Evolutionary conservation across 768 basidiomycete genomes (phyloP).

Genomic region (Russula sp.): DNA sequence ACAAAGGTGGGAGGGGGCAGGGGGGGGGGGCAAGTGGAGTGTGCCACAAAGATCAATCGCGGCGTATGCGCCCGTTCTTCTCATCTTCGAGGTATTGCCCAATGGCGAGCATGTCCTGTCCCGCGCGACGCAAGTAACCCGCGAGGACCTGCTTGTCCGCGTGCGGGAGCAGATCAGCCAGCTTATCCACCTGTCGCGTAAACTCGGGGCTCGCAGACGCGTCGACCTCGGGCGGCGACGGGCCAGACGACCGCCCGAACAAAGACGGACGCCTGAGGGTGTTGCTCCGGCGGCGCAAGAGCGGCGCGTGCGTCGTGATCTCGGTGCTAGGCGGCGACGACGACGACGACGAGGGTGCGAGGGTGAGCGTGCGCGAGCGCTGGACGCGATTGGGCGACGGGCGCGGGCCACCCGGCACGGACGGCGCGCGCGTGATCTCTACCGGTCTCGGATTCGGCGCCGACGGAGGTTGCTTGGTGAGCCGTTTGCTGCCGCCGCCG

Average conservation of each 20-base stretch:
- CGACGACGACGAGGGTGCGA: constrained; percentile 22
- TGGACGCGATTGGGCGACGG: constrained; percentile 54
- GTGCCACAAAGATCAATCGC: constrained; percentile 24
- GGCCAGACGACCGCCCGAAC: constrained; percentile 26
- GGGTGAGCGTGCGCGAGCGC: constrained; percentile 63
- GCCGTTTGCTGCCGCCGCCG: constrained; percentile 3
- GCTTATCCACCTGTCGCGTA: constrained; percentile 60
- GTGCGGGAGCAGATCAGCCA: constrained; percentile 64
- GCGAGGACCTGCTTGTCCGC: constrained; percentile 63
- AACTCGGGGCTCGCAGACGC: constrained; percentile 41
- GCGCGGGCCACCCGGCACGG: constrained; percentile 70
- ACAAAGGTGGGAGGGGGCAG: constrained; percentile 2
- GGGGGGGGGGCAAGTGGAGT: constrained; percentile 8
- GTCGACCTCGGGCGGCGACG: constrained; percentile 5
- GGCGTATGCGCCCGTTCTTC: constrained; percentile 58
- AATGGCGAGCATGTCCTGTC: constrained; percentile 80
- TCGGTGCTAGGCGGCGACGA: constrained; percentile 31
- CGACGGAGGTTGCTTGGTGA: constrained; percentile 36
- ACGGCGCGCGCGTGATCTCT: constrained; percentile 38
- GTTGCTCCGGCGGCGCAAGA: constrained; percentile 19
- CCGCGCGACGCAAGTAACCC: constrained; percentile 65
- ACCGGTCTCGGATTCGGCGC: constrained; percentile 31
- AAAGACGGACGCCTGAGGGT: constrained; percentile 30
- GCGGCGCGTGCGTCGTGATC: constrained; percentile 36
- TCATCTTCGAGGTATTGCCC: constrained; percentile 83